Percentiles rank a stretch among this genome's conserved stretches.
Evolutionary conservation across 768 basidiomycete genomes (phyloP).

Genomic region (Boletus rubropictus): DNA sequence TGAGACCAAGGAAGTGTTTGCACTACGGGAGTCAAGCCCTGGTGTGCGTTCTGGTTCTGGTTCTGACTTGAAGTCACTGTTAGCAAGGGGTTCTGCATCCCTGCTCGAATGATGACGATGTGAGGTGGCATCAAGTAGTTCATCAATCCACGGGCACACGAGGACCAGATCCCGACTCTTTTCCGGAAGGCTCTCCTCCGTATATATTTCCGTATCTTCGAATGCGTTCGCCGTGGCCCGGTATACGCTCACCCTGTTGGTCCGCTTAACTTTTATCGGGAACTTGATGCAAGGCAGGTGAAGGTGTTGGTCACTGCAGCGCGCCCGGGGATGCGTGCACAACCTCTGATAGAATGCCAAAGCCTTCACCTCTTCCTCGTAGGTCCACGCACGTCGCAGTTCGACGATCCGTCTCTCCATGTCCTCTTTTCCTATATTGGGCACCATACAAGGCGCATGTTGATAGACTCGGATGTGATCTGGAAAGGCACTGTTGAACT

Average conservation of each 20-base stretch:
- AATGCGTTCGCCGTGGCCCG: conserved; percentile 3
- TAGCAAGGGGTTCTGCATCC: too few relatives aligned
- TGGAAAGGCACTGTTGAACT: conserved; percentile 21
- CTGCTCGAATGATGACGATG: too few relatives aligned
- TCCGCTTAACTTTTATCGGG: conserved; percentile 2
- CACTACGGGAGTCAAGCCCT: background rate
- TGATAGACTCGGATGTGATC: conserved; percentile 13
- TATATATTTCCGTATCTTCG: conserved; percentile 10
- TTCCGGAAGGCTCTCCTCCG: background rate
- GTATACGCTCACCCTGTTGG: conserved; percentile 2
- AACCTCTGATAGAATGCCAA: conserved; percentile 7
- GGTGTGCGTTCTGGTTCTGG: background rate
- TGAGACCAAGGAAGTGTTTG: background rate
- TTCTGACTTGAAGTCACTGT: conserved; percentile 3
- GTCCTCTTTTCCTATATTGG: conserved; percentile 2
- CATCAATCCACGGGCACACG: conserved; percentile 18
- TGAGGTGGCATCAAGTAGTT: background rate
- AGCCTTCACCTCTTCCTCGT: background rate
- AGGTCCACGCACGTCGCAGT: conserved; percentile 1
- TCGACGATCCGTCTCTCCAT: conserved; percentile 1
- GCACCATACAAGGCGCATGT: background rate
- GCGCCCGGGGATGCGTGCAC: background rate
- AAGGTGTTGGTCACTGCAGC: conserved; percentile 6
- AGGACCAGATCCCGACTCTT: conserved; percentile 8
- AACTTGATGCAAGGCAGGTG: conserved; percentile 18